Conservation (phyloP, 1,139 yeast genomes). For the Barnettozyma hawaiiensis region DNA sequence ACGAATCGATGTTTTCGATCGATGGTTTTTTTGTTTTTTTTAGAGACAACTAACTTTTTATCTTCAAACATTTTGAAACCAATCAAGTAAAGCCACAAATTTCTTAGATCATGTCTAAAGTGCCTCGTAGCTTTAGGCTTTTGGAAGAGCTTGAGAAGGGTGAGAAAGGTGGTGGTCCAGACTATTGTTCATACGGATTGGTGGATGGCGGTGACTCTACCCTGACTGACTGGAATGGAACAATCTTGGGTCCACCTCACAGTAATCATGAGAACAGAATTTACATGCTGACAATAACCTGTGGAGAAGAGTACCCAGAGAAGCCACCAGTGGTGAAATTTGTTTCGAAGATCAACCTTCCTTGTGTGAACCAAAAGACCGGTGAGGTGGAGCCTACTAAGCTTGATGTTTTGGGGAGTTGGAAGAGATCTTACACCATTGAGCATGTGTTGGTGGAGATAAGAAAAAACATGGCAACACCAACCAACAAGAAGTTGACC, state of each 20-base stretch:
- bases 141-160: constrained; percentile 96
- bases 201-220: constrained; percentile 84
- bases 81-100: neutral
- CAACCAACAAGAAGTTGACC: constrained; percentile 74
- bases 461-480: constrained; percentile 81
- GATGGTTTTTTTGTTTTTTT: too few species aligned
- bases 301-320: constrained; percentile 85
- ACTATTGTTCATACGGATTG: constrained; percentile 90
- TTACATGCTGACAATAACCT: constrained; percentile 72
- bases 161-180: constrained; percentile 96
- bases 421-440: constrained; percentile 90
- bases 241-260: constrained; percentile 96
- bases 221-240: constrained; percentile 94
- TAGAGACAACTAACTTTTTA: too few species aligned
- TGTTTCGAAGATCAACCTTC: constrained; percentile 78
- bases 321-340: constrained; percentile 79
- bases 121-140: constrained; percentile 85
- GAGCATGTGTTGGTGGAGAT: constrained; percentile 85
- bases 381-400: constrained; percentile 61
- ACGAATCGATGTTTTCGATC: too few species aligned
- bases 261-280: constrained; percentile 91
- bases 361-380: constrained; percentile 66
- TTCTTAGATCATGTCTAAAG: constrained; percentile 6
- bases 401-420: constrained; percentile 68
- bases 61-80: neutral